Conservation (phyloP, 495 filamentous ascomycete species). For the Amniculicola lignicola region DNA sequence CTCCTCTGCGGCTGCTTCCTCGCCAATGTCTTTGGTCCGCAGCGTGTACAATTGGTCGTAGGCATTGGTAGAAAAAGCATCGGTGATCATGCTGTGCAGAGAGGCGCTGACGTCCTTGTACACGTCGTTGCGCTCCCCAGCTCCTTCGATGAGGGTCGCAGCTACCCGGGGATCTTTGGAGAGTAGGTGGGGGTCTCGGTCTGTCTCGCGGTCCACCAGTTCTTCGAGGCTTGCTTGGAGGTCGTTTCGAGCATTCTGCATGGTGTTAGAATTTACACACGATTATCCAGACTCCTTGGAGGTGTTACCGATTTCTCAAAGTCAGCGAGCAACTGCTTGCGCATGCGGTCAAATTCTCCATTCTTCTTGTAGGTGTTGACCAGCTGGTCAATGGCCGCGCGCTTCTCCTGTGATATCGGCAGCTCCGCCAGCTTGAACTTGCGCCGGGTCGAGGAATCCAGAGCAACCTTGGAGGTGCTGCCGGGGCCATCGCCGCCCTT, state of each 20-base stretch:
- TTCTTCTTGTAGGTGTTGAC: conserved; percentile 86
- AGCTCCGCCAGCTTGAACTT: conserved; percentile 84
- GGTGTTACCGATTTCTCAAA: conserved; percentile 66
- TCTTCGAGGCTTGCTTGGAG: conserved; percentile 65
- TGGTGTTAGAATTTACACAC: neutral
- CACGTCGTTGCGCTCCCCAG: conserved; percentile 74
- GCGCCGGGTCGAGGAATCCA: conserved; percentile 40
- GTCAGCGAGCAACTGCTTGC: conserved; percentile 76
- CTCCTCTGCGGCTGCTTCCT: conserved; percentile 67
- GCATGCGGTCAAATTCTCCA: conserved; percentile 79
- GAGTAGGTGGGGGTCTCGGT: conserved; percentile 71
- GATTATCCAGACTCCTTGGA: neutral
- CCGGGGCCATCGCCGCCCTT: neutral
- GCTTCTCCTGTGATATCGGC: conserved; percentile 67
- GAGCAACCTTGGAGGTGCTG: conserved; percentile 32
- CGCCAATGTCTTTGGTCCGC: conserved; percentile 69
- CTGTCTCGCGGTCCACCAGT: conserved; percentile 75
- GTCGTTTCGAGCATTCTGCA: conserved; percentile 62
- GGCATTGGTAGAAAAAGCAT: conserved; percentile 56
- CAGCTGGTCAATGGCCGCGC: conserved; percentile 71
- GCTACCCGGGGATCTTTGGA: conserved; percentile 77
- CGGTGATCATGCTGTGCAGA: conserved; percentile 65
- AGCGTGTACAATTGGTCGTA: conserved; percentile 66
- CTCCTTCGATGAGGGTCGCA: conserved; percentile 79
- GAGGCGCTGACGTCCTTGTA: conserved; percentile 70